Percentiles rank a stretch among this genome's conserved stretches.
Evolutionary conservation across 1,139 yeast genomes (phyloP).

Genomic region (Magnusiomyces fungicola): DNA sequence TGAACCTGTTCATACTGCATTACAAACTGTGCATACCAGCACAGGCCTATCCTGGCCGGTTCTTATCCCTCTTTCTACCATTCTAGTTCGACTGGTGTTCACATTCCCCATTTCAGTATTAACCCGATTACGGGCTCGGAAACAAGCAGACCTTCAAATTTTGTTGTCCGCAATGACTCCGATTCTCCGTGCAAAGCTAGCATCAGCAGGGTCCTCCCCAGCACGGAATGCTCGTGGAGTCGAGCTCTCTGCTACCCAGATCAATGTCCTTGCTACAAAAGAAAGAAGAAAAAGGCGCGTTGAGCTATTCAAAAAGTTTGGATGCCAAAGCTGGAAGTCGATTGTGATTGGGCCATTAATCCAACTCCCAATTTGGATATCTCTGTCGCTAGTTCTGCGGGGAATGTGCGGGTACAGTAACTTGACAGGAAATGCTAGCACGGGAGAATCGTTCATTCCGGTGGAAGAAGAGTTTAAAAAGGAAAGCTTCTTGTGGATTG

Average conservation of each 20-base stretch:
- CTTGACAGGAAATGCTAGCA: slow-evolving; percentile 24
- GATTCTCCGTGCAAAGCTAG: slow-evolving; percentile 61
- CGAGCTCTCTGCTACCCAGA: slow-evolving; percentile 63
- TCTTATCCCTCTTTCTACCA: slow-evolving; percentile 66
- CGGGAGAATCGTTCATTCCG: slow-evolving; percentile 34
- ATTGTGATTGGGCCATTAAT: slow-evolving; percentile 58
- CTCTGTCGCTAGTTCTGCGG: slow-evolving; percentile 68
- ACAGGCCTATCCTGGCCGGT: slow-evolving; percentile 80
- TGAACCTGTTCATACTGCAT: slow-evolving; percentile 23
- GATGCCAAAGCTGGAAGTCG: slow-evolving; percentile 77
- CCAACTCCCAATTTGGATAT: slow-evolving; percentile 86
- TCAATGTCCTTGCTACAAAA: slow-evolving; percentile 61
- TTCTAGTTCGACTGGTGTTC: slow-evolving; percentile 53
- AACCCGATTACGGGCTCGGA: slow-evolving; percentile 61
- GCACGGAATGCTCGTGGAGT: slow-evolving; percentile 32
- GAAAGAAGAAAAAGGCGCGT: slow-evolving; percentile 73
- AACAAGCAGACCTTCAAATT: slow-evolving; percentile 57
- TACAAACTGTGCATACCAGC: slow-evolving; percentile 24
- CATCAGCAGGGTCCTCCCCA: slow-evolving; percentile 37
- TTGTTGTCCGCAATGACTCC: slow-evolving; percentile 70
- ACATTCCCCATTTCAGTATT: slow-evolving; percentile 73
- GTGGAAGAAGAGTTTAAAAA: slow-evolving; percentile 47
- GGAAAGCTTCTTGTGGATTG: slow-evolving; percentile 48
- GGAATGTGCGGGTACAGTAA: slow-evolving; percentile 63
- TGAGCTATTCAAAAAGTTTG: slow-evolving; percentile 52